Evolutionary conservation across 202 grass and related monocot genomes (phyloP).

Genomic region (Zoysia matrella): DNA sequence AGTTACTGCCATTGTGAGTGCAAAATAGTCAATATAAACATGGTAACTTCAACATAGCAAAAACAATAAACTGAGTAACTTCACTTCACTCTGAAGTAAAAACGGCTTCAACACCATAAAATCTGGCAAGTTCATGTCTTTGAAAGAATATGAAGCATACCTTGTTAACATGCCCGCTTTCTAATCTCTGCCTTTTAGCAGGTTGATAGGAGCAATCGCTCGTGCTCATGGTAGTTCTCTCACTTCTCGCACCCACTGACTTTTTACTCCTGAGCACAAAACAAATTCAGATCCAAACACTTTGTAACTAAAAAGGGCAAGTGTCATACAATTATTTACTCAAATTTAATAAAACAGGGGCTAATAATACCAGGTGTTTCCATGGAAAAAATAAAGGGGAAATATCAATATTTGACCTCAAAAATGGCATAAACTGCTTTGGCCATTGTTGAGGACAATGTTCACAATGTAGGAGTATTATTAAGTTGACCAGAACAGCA

Average conservation of each 20-base stretch:
- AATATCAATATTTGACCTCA: not conserved
- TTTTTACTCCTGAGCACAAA: not conserved
- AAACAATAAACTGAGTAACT: not conserved
- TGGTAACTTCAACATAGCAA: not conserved
- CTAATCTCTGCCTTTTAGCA: conserved; percentile 92
- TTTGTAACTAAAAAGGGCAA: not conserved
- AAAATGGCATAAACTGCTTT: conserved; percentile 6
- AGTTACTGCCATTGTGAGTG: not conserved
- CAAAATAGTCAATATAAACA: not conserved
- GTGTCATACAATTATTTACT: not conserved
- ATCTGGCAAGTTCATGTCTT: too few species aligned
- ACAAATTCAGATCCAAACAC: not conserved
- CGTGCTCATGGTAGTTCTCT: conserved; percentile 21
- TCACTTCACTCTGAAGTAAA: too few species aligned
- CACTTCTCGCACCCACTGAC: too few species aligned
- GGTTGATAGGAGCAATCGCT: conserved; percentile 76
- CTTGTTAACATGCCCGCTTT: conserved; percentile 83
- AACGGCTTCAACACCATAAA: too few species aligned
- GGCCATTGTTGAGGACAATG: not conserved
- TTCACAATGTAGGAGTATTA: not conserved
- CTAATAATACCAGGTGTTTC: not conserved
- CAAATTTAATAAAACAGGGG: not conserved
- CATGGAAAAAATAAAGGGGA: not conserved
- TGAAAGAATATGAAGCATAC: conserved; percentile 27
- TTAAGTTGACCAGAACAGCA: not conserved